These are phyloP conservation scores for Tulasnella sp. DNA, from an alignment of 768 basidiomycete genomes.

Conservation along the genomic window DNA sequence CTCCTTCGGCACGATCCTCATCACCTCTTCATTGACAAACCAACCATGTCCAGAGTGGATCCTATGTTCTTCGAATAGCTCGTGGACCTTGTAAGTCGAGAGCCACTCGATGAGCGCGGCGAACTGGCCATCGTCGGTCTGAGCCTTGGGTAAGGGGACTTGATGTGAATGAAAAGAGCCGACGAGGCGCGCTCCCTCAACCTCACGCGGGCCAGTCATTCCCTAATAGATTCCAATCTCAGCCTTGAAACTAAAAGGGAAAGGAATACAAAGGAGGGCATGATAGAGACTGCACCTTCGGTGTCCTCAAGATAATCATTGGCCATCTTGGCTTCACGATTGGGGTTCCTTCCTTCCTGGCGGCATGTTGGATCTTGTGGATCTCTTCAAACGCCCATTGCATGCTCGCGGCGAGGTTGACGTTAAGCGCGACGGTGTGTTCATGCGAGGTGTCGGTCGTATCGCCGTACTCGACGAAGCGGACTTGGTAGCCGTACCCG, in stretches of 20 bases:
- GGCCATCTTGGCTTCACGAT: conserved; percentile 89
- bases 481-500: conserved; percentile 80
- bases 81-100: conserved; percentile 50
- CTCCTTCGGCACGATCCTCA: conserved; percentile 45
- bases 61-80: conserved; percentile 44
- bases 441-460: conserved; percentile 35
- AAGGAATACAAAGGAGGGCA: neutral
- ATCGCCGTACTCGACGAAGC: conserved; percentile 51
- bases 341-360: conserved; percentile 54
- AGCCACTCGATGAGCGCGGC: conserved; percentile 59
- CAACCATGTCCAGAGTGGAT: neutral
- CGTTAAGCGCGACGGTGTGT: conserved; percentile 39
- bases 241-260: neutral
- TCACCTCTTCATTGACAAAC: conserved; percentile 34
- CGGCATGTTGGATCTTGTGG: conserved; percentile 63
- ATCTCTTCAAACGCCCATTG: conserved; percentile 72
- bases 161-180: conserved; percentile 81
- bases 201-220: conserved; percentile 52
- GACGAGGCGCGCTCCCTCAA: conserved; percentile 63
- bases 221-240: conserved; percentile 28
- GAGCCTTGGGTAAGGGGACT: conserved; percentile 69
- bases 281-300: conserved; percentile 41
- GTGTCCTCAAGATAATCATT: conserved; percentile 72
- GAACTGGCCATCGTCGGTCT: conserved; percentile 53
- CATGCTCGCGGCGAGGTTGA: conserved; percentile 68